Base-by-base conservation (phyloP, 139 green algal genomes). In the Asterochloris erici region DNA sequence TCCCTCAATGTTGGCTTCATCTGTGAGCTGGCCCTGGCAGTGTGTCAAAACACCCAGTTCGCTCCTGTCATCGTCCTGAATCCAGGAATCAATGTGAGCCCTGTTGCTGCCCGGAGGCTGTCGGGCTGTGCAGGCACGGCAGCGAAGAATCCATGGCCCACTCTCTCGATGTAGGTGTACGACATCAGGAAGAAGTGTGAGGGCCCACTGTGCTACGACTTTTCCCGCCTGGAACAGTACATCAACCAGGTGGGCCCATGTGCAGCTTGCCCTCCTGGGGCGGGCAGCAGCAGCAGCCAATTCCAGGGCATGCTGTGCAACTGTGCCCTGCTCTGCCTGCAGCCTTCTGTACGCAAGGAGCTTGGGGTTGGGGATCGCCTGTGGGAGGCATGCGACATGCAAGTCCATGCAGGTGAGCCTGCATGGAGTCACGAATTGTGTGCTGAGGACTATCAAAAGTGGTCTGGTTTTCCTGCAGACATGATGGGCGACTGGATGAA, bases 151-250 rank as follows among this genome's bases (percentile, higher is more conserved):
- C 38, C 38, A 6, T 10, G 6, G 6, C 38, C 38, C 38, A 6
- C 6, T 54, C 38, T 54, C 38, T 54, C 6, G 6, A 54, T 54
- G 38, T 54, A 54, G 38, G 92, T 97, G 76, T 98, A 83, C 73
- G 83, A 98, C 89, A 95, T 97, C 85, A 90, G 91, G 71, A 95
- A 95, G 89, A 62, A 86, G 73, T 98, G 95, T 73, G 85, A 87
- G 47, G 92, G 92, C 0, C 77, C 83, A 0, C 89, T 98, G n/a
- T 98, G 95, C 89, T 98, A 98, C 85, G 84, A 89, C 79, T 83
- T 88, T 61, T 71, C 60, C 70, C 47, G 27, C 10, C 47, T 90
- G 74, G 86, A 92, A 69, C 28, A 82, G 38, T 96, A 92, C 84
- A 82, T 96, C 38, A 95, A 94, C 89, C 74, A 79, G 74, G 74